Base-by-base conservation (phyloP, 352 stramenopile genomes). In the Phytopythium aichiense region DNA sequence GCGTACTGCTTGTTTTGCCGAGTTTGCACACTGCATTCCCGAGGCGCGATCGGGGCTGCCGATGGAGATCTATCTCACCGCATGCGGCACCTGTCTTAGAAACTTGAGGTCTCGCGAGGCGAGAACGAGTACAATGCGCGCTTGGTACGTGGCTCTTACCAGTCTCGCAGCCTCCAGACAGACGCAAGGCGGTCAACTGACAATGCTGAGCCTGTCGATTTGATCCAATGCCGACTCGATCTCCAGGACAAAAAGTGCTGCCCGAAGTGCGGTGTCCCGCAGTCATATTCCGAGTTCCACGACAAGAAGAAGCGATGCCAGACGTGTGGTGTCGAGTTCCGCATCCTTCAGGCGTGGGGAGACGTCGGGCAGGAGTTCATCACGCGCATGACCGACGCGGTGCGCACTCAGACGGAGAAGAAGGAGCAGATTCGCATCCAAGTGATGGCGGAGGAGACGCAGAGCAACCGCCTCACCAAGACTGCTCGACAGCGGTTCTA, bases 291-390 rank as follows among this genome's bases (percentile, higher is more conserved):
- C 1, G 86, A 94, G 58, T 87, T 75, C n/a, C 84, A 81, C 12
- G 86, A 93, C 73, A 94, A 94, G 69, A 94, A 93, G 70, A 94
- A 94, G 58, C 74, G 75, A 5, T 94, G 86, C 58, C 84, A 91
- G 62, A 88, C 76, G 50, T 94, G 86, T 58, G 81, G 84, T 20
- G 79, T 84, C 20, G 77, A 89, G 64, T 94, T 92, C 58, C 78
- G 81, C 4, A 67, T 89, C 11, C 64, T 80, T 4, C 80, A 92
- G 57, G 86, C 84, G 1, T 94, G 86, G 86, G 82, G 84, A 0
- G 84, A 94, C 43, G 67, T 94, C 42, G 79, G 83, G 1, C 50
- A 72, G 1, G 72, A 76, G 28, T 94, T 94, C 56, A 85, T 87
- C 23, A 61, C 54, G 4, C 77, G 86, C 4, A 89, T 93, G 66